These are phyloP conservation scores for Aristolochia contorta DNA, from an alignment of 164 flowering plant species.

Conservation along the genomic window DNA sequence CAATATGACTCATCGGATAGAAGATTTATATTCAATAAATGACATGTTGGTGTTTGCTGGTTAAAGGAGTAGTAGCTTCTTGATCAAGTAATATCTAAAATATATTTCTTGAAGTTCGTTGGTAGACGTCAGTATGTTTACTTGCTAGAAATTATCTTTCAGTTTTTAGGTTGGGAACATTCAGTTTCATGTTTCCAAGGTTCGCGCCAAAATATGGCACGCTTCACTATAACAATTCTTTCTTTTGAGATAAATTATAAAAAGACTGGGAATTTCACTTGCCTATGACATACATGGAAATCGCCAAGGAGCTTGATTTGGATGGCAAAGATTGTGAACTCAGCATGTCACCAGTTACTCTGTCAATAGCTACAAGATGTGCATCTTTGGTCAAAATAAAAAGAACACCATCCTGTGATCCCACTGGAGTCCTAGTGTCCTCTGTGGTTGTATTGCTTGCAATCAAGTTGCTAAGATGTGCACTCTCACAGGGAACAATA, in stretches of 20 bases:
- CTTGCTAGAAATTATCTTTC: no score
- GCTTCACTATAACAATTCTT: no score
- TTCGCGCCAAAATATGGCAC: no score
- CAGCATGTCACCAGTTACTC: conserved; percentile 34
- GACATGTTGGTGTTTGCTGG: no score
- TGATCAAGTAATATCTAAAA: no score
- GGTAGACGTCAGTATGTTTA: no score
- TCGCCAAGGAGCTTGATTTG: conserved; percentile 41
- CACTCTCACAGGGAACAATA: conserved; percentile 21
- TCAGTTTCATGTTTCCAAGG: no score
- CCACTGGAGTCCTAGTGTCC: conserved; percentile 15
- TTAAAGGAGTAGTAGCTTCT: no score
- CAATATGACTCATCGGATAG: no score
- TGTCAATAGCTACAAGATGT: conserved; percentile 36
- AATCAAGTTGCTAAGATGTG: conserved; percentile 11
- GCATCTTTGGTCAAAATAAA: conserved; percentile 56
- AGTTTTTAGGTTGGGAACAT: no score
- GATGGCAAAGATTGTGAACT: conserved; percentile 31
- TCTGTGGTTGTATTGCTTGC: conserved; percentile 22
- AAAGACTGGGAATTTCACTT: conserved; percentile 27
- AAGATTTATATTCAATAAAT: no score
- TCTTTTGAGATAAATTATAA: not conserved
- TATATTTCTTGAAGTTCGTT: no score
- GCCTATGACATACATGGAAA: conserved; percentile 75
- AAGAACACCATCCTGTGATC: conserved; percentile 24